phyloP scores from a whole-genome alignment of 441 rosid species.

The Arabidopsis hybrid region DNA sequence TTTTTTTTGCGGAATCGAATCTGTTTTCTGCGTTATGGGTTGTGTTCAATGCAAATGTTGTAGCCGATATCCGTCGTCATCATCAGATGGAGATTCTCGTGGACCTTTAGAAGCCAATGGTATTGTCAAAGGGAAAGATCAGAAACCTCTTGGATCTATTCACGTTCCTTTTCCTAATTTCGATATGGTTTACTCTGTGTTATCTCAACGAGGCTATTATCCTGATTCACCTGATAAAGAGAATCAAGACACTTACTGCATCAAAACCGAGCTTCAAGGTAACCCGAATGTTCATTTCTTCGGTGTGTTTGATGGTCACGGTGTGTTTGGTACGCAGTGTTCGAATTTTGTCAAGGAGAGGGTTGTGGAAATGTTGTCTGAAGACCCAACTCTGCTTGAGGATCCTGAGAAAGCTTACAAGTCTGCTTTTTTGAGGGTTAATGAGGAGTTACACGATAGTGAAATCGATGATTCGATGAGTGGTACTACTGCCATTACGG shows the following conservation, averaged over 20 bases:
- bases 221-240: slow-evolving; percentile 82
- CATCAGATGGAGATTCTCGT: slow-evolving; percentile 62
- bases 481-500: slow-evolving; percentile 95
- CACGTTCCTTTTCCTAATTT: slow-evolving; percentile 73
- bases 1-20: slow-evolving; percentile 28
- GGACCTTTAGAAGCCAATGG: slow-evolving; percentile 40
- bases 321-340: slow-evolving; percentile 76
- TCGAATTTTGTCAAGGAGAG: slow-evolving; percentile 81
- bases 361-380: slow-evolving; percentile 70
- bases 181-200: slow-evolving; percentile 72
- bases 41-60: slow-evolving; percentile 89
- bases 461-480: slow-evolving; percentile 90
- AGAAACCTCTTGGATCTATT: slow-evolving; percentile 66
- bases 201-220: slow-evolving; percentile 87
- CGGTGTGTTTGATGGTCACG: slow-evolving; percentile 97
- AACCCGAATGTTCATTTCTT: slow-evolving; percentile 92
- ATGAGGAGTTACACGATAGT: slow-evolving; percentile 72
- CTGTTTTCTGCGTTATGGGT: slow-evolving; percentile 59
- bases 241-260: slow-evolving; percentile 87
- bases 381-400: slow-evolving; percentile 64
- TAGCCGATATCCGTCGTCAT: slow-evolving; percentile 61
- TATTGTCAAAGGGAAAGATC: slow-evolving; percentile 49
- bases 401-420: slow-evolving; percentile 80
- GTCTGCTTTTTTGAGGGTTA: slow-evolving; percentile 69
- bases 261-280: slow-evolving; percentile 78